Conservation (phyloP, 2,329 filamentous ascomycete species). For the Sclerotinia nivalis region DNA sequence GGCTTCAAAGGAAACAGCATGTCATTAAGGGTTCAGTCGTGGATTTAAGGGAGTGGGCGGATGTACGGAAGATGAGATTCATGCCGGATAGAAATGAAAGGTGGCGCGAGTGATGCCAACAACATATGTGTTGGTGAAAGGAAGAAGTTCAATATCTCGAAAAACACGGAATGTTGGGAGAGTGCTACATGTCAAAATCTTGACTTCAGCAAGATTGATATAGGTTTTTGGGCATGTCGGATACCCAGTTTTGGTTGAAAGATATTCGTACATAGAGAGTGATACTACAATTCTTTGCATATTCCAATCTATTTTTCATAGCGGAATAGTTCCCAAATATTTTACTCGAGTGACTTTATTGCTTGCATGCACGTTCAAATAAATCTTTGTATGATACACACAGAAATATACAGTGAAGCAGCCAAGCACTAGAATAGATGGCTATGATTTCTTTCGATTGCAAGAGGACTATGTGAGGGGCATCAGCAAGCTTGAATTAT, state of each 20-base stretch:
- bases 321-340: background rate
- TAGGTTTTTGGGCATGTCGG: background rate
- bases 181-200: conserved; percentile 61
- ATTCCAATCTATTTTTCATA: background rate
- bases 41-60: conserved; percentile 32
- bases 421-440: background rate
- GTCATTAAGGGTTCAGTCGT: conserved; percentile 61
- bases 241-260: background rate
- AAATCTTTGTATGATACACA: background rate
- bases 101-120: conserved; percentile 63
- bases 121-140: conserved; percentile 67
- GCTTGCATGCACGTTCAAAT: background rate
- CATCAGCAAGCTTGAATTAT: background rate
- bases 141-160: conserved; percentile 57
- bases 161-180: conserved; percentile 54
- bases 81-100: conserved; percentile 59
- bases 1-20: conserved; percentile 83
- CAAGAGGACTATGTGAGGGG: too few relatives aligned
- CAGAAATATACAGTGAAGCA: background rate
- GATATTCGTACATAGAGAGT: background rate
- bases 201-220: conserved; percentile 33
- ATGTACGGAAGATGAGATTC: conserved; percentile 62
- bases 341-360: background rate
- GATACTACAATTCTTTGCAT: background rate
- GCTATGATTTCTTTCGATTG: background rate